Percentiles rank a stretch among this genome's conserved stretches.
These are phyloP conservation scores for Tolypocladium tundrense DNA, from an alignment of 2,329 filamentous ascomycete genomes.

Conservation along the genomic window DNA sequence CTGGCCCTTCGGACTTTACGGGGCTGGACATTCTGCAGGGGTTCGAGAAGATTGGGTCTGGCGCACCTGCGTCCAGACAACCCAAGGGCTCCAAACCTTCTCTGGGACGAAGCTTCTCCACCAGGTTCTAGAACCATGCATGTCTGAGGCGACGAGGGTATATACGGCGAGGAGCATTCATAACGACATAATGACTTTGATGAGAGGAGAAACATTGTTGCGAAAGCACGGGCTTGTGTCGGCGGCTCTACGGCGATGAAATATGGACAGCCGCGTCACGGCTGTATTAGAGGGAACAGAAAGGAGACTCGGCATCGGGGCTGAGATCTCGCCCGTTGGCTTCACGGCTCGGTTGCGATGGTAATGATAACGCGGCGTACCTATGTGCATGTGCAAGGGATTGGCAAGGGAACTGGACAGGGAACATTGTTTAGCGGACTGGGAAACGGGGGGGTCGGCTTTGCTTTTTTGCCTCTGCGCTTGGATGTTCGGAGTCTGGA, in stretches of 20 bases:
- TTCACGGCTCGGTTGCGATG: conserved; percentile 20
- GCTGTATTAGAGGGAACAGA: neutral
- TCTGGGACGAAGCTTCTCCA: conserved; percentile 20
- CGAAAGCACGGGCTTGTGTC: neutral
- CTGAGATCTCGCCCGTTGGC: conserved; percentile 12
- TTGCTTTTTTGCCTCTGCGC: conserved; percentile 1
- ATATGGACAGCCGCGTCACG: neutral
- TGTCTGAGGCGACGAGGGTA: neutral
- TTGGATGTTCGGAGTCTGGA: conserved; percentile 18
- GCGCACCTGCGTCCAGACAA: conserved; percentile 20
- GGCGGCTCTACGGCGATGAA: neutral
- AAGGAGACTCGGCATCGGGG: neutral
- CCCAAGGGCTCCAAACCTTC: conserved; percentile 16
- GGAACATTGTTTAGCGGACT: neutral
- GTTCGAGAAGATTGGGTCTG: conserved; percentile 62
- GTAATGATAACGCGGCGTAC: conserved; percentile 18
- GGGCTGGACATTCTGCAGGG: conserved; percentile 65
- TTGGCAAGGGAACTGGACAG: neutral
- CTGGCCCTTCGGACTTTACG: conserved; percentile 43
- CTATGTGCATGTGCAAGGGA: conserved; percentile 6
- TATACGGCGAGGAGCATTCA: conserved; percentile 4
- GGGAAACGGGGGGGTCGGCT: neutral
- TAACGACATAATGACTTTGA: conserved; percentile 11
- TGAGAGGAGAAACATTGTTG: conserved; percentile 1
- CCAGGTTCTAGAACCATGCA: conserved; percentile 15